Evolutionary conservation across 805 yeast genomes (phyloP).

Genomic region (Ascoidea rubescens): DNA sequence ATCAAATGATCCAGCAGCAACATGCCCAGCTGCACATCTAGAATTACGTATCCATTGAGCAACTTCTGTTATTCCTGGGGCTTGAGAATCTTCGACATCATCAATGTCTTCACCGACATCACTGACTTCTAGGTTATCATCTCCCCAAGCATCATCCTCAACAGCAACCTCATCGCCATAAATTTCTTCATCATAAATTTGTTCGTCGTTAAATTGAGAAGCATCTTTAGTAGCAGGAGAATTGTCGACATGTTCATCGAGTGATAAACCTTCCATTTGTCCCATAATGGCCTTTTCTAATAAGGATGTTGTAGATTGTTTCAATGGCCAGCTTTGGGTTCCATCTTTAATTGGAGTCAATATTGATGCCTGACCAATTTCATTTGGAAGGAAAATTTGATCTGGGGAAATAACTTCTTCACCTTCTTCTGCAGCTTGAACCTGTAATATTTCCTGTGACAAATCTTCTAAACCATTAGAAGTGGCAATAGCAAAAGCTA

Average conservation of each 20-base stretch:
- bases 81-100: constrained; percentile 14
- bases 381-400: constrained; percentile 52
- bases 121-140: constrained; percentile 60
- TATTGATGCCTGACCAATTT: constrained; percentile 24
- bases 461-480: constrained; percentile 66
- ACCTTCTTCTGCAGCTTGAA: constrained; percentile 22
- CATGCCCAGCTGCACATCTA: constrained; percentile 79
- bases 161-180: constrained; percentile 34
- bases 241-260: constrained; percentile 26
- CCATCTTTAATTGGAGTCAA: constrained; percentile 37
- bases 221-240: constrained; percentile 14
- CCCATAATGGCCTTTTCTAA: constrained; percentile 79
- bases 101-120: constrained; percentile 28
- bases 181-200: constrained; percentile 26
- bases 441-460: constrained; percentile 49
- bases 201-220: constrained; percentile 23
- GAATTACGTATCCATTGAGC: constrained; percentile 81
- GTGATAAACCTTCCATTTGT: constrained; percentile 48
- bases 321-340: constrained; percentile 67
- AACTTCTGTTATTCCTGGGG: constrained; percentile 37
- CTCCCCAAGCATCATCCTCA: constrained; percentile 72
- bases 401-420: constrained; percentile 47
- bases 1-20: constrained; percentile 93
- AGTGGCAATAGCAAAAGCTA: constrained; percentile 89
- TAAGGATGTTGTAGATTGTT: constrained; percentile 56